phyloP scores from a whole-genome alignment of 2,329 filamentous ascomycete genomes.

The Talaromyces sp. region DNA sequence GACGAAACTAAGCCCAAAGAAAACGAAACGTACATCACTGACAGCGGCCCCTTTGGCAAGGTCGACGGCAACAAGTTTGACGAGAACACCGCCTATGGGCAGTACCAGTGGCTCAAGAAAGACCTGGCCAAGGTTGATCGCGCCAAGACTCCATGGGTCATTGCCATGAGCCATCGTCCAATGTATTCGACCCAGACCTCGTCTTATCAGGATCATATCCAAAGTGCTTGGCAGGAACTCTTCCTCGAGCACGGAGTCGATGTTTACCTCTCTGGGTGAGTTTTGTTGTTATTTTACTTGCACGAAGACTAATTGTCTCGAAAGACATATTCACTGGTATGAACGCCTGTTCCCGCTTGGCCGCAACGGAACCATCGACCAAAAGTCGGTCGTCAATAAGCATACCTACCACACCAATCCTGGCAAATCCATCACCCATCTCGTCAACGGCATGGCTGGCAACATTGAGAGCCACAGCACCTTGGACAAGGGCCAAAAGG shows the following conservation, averaged over 20 bases:
- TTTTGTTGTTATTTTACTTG: slow-evolving; percentile 12
- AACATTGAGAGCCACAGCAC: slow-evolving; percentile 47
- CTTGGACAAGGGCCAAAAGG: slow-evolving; percentile 26
- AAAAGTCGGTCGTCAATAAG: slow-evolving; percentile 38
- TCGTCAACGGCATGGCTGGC: slow-evolving; percentile 50
- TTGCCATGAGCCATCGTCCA: slow-evolving; percentile 45
- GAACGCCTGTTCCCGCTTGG: slow-evolving; percentile 38
- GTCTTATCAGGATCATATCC: slow-evolving; percentile 39
- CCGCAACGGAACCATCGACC: slow-evolving; percentile 37
- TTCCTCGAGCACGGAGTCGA: slow-evolving; percentile 43
- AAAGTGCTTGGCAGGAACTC: slow-evolving; percentile 42
- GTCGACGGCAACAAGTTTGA: slow-evolving; percentile 15
- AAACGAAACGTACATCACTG: slow-evolving; percentile 42
- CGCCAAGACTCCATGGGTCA: slow-evolving; percentile 45
- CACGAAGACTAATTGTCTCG: neutral
- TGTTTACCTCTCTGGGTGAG: slow-evolving; percentile 35
- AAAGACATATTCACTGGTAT: slow-evolving; percentile 43
- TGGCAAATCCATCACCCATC: slow-evolving; percentile 44
- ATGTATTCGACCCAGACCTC: slow-evolving; percentile 27
- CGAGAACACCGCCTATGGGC: slow-evolving; percentile 23
- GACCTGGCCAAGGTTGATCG: slow-evolving; percentile 43
- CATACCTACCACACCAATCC: slow-evolving; percentile 45
- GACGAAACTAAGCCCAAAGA: slow-evolving; percentile 36
- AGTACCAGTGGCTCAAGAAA: slow-evolving; percentile 41
- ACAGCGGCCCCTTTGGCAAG: slow-evolving; percentile 42